Percentiles rank a stretch among this genome's conserved stretches.
Conservation (phyloP, 1,139 yeast species). For the Lodderomyces margitis region DNA sequence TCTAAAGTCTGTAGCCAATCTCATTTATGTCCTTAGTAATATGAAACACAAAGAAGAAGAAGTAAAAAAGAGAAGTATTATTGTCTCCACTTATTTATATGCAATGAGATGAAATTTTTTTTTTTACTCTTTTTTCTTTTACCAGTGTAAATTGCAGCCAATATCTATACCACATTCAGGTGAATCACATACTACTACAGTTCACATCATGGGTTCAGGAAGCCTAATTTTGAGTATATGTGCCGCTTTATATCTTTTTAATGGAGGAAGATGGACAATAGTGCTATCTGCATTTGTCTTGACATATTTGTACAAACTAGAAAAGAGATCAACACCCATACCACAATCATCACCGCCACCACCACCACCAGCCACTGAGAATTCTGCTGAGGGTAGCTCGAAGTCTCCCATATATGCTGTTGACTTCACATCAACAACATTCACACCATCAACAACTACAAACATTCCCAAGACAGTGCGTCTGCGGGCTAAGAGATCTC, state of each 20-base stretch:
- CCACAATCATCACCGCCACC: not conserved
- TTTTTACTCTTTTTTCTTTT: not conserved
- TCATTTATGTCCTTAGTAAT: not conserved
- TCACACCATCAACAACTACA: constrained; percentile 26
- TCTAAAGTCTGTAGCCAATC: not conserved
- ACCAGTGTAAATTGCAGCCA: constrained; percentile 7
- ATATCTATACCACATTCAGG: not conserved
- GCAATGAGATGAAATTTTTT: constrained; percentile 2
- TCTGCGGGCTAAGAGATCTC: constrained; percentile 29
- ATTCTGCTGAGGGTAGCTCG: constrained; percentile 5
- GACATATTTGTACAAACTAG: constrained; percentile 8
- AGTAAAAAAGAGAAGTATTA: too few relatives aligned
- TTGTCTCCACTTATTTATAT: not conserved
- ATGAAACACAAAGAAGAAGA: not conserved
- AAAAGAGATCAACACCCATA: constrained; percentile 5
- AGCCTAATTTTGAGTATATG: constrained; percentile 7
- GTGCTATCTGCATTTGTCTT: constrained; percentile 15
- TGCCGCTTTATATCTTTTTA: constrained; percentile 15
- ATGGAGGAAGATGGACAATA: constrained; percentile 33
- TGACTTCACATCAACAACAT: constrained; percentile 42
- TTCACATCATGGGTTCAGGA: constrained; percentile 8
- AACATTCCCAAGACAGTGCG: constrained; percentile 21
- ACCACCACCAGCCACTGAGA: not conserved
- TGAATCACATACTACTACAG: not conserved
- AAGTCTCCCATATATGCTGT: constrained; percentile 42